A percentile compares a stretch with the other conserved stretches of the same genome.
These are phyloP conservation scores for Candida ascalaphidarum DNA, from an alignment of 805 yeast species.

Conservation along the genomic window DNA sequence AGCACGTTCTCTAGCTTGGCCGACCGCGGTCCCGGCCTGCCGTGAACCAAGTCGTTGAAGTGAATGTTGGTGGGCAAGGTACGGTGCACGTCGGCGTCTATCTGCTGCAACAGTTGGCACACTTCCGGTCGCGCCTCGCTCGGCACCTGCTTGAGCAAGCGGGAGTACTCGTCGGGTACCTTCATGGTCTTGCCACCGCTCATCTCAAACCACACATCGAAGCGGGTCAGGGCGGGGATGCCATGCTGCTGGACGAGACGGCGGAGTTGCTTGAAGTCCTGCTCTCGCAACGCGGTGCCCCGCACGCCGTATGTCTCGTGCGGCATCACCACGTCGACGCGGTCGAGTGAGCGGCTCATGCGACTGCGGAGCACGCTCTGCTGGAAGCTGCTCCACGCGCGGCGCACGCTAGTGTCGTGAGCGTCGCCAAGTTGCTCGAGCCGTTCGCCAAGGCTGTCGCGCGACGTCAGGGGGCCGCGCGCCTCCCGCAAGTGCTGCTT, in stretches of 20 bases:
- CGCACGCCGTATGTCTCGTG: constrained; percentile 33
- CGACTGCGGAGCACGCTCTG: no score
- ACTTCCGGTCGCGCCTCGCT: neutral
- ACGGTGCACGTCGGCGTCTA: constrained; percentile 44
- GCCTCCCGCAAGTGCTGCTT: constrained; percentile 1
- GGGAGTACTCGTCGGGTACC: constrained; percentile 40
- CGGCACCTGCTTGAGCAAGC: constrained; percentile 16
- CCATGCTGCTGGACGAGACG: constrained; percentile 33
- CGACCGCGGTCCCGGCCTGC: constrained; percentile 47
- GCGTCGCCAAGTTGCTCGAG: constrained; percentile 30
- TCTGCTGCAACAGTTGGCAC: no score
- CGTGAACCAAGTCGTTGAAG: constrained; percentile 30
- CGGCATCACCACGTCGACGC: constrained; percentile 12
- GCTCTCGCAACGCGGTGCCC: constrained; percentile 22
- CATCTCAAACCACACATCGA: constrained; percentile 46
- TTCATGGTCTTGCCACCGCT: constrained; percentile 37
- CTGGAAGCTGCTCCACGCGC: no score
- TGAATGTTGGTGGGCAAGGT: constrained; percentile 48
- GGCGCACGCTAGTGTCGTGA: no score
- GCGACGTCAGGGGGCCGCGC: no score
- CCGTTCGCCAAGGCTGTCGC: constrained; percentile 12
- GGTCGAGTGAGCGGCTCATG: constrained; percentile 20
- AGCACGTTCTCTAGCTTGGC: constrained; percentile 37
- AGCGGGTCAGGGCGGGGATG: constrained; percentile 39
- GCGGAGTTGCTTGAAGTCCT: constrained; percentile 5